These are phyloP conservation scores for Suhomyces faveliae DNA, from an alignment of 805 yeast genomes.

Conservation along the genomic window DNA sequence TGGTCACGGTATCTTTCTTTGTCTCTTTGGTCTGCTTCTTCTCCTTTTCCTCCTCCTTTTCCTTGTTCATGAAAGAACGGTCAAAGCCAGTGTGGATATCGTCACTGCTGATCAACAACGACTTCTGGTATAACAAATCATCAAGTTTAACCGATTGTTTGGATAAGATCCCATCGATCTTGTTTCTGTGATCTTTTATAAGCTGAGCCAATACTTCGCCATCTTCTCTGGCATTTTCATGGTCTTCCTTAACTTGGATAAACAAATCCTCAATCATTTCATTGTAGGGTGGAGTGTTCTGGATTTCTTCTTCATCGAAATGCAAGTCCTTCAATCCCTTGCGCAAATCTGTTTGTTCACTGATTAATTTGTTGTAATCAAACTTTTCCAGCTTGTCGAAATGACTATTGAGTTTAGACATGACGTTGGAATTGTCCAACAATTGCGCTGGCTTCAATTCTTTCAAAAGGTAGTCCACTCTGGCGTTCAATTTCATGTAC, in stretches of 20 bases:
- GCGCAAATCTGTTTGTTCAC: slow-evolving; percentile 43
- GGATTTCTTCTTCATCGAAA: slow-evolving; percentile 36
- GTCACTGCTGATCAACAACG: slow-evolving; percentile 77
- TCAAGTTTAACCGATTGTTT: slow-evolving; percentile 67
- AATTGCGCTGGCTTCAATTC: slow-evolving; percentile 42
- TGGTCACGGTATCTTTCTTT: slow-evolving; percentile 25
- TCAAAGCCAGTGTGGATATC: slow-evolving; percentile 93
- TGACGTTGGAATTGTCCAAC: slow-evolving; percentile 25
- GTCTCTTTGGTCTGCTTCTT: background rate
- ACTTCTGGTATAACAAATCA: slow-evolving; percentile 67
- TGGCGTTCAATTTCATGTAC: slow-evolving; percentile 69
- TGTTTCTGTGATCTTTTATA: slow-evolving; percentile 61
- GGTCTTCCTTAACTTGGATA: slow-evolving; percentile 69
- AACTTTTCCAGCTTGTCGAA: slow-evolving; percentile 64
- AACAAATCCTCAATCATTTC: slow-evolving; percentile 93
- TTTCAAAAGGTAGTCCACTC: slow-evolving; percentile 64
- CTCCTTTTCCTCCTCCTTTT: slow-evolving; percentile 1
- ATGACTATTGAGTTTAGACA: slow-evolving; percentile 43
- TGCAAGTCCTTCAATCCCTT: slow-evolving; percentile 41
- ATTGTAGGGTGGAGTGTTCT: slow-evolving; percentile 63
- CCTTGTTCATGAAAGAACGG: slow-evolving; percentile 71
- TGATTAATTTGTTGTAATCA: slow-evolving; percentile 36
- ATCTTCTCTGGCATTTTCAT: slow-evolving; percentile 43
- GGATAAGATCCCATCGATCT: slow-evolving; percentile 63
- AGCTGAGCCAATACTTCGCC: slow-evolving; percentile 32